Base-by-base conservation (phyloP, 148 eudicot species). In the Dianthus caryophyllus region DNA sequence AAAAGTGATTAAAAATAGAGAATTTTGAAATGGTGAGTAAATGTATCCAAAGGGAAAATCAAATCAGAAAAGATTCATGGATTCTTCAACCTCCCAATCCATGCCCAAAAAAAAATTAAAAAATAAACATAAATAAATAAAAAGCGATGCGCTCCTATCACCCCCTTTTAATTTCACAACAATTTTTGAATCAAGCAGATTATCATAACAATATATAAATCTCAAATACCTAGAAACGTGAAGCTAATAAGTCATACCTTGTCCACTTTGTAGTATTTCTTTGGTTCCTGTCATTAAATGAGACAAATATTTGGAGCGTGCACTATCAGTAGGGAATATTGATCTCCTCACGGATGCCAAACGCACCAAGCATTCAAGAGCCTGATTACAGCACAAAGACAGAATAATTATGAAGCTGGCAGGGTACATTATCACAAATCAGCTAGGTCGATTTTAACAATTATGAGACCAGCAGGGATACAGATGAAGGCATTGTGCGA, bases 261-360 rank as follows among this genome's bases (percentile, higher is more conserved):
- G 83, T 61, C 93, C 96, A 39, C 84, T 87, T 56, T 87, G 84
- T 49, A 90, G 69, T 71, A 87, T 81, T 66, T 90, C 93, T 76
- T 85, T 87, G 8, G 90, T 90, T 77, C 96, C 96, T 47, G 88
- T 72, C 88, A 90, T 87, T 71, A 90, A 68, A 76, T 87, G 93
- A 65, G 87, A 82, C 77, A 90, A 81, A 75, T 82, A 90, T 68
- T 85, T 85, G 53, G 89, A 81, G 10, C 96, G 90, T 39, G 75
- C 74, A 50, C 62, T 68, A 44, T 90, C 96, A 61, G 84, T 83
- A 67, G 86, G 75, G 62, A 90, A 90, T 56, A 90, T 72, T 39
- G 96, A 87, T 53, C 96, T 87, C 75, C 96, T 82, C 29, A 87
- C 88, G 16, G 96, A 90, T 76, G 88, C 96, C 82, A 90, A 71